Conservation (phyloP, 2,329 filamentous ascomycete species). For the Cephalotrichum gorgonifer region DNA sequence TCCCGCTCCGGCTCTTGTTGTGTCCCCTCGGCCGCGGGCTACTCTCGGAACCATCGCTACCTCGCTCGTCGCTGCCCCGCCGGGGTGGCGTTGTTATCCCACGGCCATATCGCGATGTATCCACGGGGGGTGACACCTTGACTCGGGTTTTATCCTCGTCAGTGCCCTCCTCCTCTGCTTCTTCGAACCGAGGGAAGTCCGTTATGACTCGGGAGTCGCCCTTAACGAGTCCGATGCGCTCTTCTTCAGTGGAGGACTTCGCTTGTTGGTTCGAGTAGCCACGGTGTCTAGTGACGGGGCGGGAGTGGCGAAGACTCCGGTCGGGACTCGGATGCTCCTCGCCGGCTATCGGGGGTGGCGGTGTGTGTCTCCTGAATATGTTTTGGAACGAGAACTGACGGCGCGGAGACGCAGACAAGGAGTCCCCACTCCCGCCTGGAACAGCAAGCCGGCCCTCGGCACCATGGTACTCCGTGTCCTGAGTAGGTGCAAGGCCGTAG, state of each 20-base stretch:
- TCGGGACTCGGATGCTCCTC: slow-evolving; percentile 13
- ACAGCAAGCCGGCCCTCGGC: slow-evolving; percentile 38
- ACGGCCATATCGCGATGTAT: slow-evolving; percentile 25
- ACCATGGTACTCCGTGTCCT: slow-evolving; percentile 31
- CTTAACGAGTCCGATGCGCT: slow-evolving; percentile 71
- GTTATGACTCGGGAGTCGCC: slow-evolving; percentile 43
- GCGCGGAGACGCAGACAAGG: slow-evolving; percentile 44
- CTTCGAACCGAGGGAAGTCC: slow-evolving; percentile 23
- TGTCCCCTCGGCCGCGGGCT: neutral
- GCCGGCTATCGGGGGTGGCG: slow-evolving; percentile 33
- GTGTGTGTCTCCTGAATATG: slow-evolving; percentile 46
- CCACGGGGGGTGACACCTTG: slow-evolving; percentile 7
- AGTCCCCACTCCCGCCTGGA: slow-evolving; percentile 28
- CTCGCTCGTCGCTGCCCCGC: slow-evolving; percentile 15
- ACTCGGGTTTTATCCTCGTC: neutral
- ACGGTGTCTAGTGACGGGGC: slow-evolving; percentile 10
- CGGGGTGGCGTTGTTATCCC: slow-evolving; percentile 29
- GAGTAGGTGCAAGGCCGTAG: slow-evolving; percentile 26
- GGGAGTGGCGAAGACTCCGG: slow-evolving; percentile 12
- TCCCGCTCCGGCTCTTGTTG: neutral
- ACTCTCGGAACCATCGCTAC: neutral
- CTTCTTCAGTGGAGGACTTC: slow-evolving; percentile 66
- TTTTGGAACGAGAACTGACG: slow-evolving; percentile 91
- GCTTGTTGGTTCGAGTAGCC: slow-evolving; percentile 29
- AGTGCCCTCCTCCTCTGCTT: slow-evolving; percentile 20